Evolutionary conservation across 495 filamentous ascomycete genomes (phyloP).

Genomic region (Rhizodiscina lignyota): DNA sequence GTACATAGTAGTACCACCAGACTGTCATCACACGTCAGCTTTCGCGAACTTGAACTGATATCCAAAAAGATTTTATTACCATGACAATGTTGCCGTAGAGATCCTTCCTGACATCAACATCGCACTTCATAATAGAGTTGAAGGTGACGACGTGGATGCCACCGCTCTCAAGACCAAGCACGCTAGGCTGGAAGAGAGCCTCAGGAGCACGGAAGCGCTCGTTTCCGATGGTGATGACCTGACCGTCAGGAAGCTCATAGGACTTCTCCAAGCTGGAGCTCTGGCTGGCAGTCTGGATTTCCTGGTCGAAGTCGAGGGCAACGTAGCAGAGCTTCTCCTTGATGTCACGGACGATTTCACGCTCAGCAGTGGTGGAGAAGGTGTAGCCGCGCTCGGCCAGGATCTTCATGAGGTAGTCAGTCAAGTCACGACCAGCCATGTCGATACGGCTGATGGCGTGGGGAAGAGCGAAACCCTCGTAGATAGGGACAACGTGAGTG

Average conservation of each 20-base stretch:
- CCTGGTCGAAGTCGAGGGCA: constrained; percentile 98
- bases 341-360: constrained; percentile 99
- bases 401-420: constrained; percentile 99
- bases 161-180: constrained; percentile 92
- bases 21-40: constrained; percentile 32
- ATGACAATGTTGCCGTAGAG: constrained; percentile 99
- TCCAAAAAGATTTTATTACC: constrained; percentile 30
- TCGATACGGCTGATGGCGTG: constrained; percentile 99
- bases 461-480: constrained; percentile 98
- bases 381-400: constrained; percentile 97
- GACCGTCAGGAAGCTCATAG: constrained; percentile 97
- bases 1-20: constrained; percentile 99
- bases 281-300: constrained; percentile 99
- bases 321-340: constrained; percentile 99
- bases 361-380: constrained; percentile 99
- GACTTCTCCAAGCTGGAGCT: constrained; percentile 98
- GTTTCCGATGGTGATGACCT: constrained; percentile 99
- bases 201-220: constrained; percentile 99
- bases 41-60: constrained; percentile 3
- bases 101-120: constrained; percentile 98
- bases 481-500: constrained; percentile 99
- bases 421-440: constrained; percentile 99
- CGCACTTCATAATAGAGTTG: constrained; percentile 99
- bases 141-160: constrained; percentile 99
- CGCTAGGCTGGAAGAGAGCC: constrained; percentile 97